phyloP scores from a whole-genome alignment of 192 early-diverging fungal species.

The Geosiphon pyriformis region DNA sequence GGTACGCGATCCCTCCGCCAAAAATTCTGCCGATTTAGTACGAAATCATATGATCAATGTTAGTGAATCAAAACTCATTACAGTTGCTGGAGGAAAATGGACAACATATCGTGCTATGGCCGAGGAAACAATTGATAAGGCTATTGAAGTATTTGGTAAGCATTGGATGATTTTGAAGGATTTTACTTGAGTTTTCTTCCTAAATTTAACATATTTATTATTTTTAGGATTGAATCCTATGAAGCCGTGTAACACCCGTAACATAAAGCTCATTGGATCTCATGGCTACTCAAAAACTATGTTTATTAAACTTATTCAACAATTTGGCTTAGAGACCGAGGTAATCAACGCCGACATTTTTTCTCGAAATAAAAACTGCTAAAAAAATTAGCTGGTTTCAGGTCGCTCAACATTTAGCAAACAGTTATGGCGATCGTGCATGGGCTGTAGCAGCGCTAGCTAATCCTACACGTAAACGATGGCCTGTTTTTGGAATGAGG shows the following conservation, averaged over 20 bases:
- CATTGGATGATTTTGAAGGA: no score
- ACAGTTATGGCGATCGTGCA: slow-evolving; percentile 91
- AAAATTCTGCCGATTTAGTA: slow-evolving; percentile 87
- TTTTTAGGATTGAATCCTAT: slow-evolving; percentile 48
- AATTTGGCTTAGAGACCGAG: slow-evolving; percentile 89
- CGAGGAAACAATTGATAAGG: slow-evolving; percentile 86
- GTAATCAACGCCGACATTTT: slow-evolving; percentile 22
- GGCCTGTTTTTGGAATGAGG: slow-evolving; percentile 77
- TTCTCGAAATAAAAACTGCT: not conserved
- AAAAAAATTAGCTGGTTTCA: not conserved
- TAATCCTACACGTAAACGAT: slow-evolving; percentile 61
- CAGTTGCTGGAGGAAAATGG: slow-evolving; percentile 98
- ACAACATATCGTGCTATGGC: slow-evolving; percentile 98
- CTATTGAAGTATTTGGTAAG: slow-evolving; percentile 63
- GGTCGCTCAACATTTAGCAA: slow-evolving; percentile 83
- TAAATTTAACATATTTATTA: not conserved
- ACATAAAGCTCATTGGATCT: slow-evolving; percentile 75
- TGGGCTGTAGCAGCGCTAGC: slow-evolving; percentile 89
- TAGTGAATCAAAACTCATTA: slow-evolving; percentile 72
- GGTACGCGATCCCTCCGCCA: slow-evolving; percentile 90
- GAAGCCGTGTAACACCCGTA: slow-evolving; percentile 71
- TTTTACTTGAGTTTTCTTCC: no score
- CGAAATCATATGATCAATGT: slow-evolving; percentile 97
- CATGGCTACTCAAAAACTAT: slow-evolving; percentile 85
- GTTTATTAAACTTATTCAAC: slow-evolving; percentile 95